Evolutionary conservation across 1,284 basidiomycete species (phyloP), one percentile per base, ranked within the genome.

Genomic region (Kwoniella shivajii): DNA sequence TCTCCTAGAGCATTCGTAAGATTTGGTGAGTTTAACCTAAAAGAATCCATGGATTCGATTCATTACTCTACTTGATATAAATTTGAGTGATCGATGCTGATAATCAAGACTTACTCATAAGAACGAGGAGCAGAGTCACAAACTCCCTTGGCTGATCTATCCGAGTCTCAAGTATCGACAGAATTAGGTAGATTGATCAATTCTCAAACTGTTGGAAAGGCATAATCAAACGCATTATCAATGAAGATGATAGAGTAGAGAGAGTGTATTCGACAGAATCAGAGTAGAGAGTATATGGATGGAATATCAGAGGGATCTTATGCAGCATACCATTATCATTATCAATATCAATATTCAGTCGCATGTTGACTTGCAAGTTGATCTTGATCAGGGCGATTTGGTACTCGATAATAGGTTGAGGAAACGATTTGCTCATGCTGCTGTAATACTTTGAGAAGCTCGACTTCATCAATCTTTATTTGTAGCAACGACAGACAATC

Each of bases 1-100:
- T 89, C 90, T 45, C 90, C 92, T 51, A 82, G 91, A 70, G 87
- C 86, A 41, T 95, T 94, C 81, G 92, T 89, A 43, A 83, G 92
- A 72, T 94, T 92, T 72, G 92, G 92, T 95, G 79, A 75, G 91
- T 84, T 27, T 22, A 27, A 34, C 20, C n/a, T n/a, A n/a, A n/a
- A n/a, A n/a, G n/a, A n/a, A n/a, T n/a, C n/a, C n/a, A n/a, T n/a
- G n/a, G n/a, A n/a, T n/a, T n/a, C n/a, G n/a, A n/a, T 33, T 34
- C 9, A 3, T 27, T 30, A 39, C 22, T 22, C 16, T n/a, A 13
- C 10, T 30, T 22, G 2, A 45, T 33, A 44, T 38, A 16, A 34
- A 2, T 13, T 22, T 5, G 30, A 7, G 7, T 44, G 4, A 31
- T 13, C 13, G 14, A 33, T 38, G 31, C 42, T 18, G 11, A 24